Evolutionary conservation across 2,329 filamentous ascomycete species (phyloP).

Genomic region (Cercospora sesami): DNA sequence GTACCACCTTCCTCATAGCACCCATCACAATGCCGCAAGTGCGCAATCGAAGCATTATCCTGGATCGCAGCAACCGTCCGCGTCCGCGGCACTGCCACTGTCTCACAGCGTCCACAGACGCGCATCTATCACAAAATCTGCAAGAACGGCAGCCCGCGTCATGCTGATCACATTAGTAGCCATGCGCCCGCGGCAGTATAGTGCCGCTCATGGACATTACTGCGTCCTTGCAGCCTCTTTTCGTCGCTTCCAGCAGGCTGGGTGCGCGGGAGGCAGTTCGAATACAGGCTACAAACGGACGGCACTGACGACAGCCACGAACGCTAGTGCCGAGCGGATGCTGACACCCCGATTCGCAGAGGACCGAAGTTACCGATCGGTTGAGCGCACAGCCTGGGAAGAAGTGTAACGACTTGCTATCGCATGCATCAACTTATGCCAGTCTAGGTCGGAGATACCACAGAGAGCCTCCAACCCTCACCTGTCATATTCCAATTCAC

Average conservation of each 20-base stretch:
- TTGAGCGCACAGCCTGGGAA: background rate
- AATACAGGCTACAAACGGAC: background rate
- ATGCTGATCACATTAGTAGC: background rate
- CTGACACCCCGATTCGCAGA: background rate
- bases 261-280: background rate
- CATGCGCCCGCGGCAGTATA: background rate
- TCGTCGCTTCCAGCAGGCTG: constrained; percentile 13
- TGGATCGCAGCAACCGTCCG: background rate
- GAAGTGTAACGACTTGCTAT: background rate
- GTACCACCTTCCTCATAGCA: background rate
- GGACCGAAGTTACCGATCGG: background rate
- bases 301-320: background rate
- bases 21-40: background rate
- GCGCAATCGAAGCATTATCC: background rate
- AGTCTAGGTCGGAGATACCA: background rate
- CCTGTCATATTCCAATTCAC: background rate
- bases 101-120: background rate
- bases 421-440: background rate
- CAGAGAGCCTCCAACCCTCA: background rate
- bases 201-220: background rate
- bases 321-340: background rate
- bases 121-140: background rate
- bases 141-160: background rate
- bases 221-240: constrained; percentile 11
- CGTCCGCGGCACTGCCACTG: background rate